Conservation (phyloP, 345 rosid genomes). For the Pugionium dolabratum region DNA sequence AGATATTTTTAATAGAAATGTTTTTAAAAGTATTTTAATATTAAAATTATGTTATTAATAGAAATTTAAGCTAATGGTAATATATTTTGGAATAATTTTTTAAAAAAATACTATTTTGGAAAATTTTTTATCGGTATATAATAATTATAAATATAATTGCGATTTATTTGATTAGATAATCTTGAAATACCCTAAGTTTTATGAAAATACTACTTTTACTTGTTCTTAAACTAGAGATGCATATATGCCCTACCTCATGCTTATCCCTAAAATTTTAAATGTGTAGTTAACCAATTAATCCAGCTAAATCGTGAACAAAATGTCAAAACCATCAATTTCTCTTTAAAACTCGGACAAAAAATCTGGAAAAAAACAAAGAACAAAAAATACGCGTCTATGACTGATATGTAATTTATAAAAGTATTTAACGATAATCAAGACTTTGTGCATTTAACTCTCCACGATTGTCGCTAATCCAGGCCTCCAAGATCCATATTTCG, state of each 20-base stretch:
- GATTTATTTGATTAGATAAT: no score
- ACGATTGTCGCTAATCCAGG: constrained; percentile 43
- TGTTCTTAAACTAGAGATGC: not conserved
- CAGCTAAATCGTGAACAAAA: not conserved
- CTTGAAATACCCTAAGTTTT: not conserved
- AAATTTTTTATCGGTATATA: no score
- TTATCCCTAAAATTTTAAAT: not conserved
- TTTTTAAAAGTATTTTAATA: no score
- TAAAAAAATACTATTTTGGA: no score
- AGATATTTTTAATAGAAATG: no score
- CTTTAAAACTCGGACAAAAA: constrained; percentile 28
- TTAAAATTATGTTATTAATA: no score
- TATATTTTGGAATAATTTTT: no score
- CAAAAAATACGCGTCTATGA: constrained; percentile 16
- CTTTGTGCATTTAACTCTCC: constrained; percentile 32
- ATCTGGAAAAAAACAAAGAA: not conserved
- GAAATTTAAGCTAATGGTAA: no score
- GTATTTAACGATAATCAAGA: constrained; percentile 11
- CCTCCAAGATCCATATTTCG: constrained; percentile 40
- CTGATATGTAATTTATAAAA: not conserved
- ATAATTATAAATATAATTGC: no score
- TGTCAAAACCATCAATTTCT: constrained; percentile 28
- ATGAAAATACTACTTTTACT: not conserved
- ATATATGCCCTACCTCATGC: not conserved
- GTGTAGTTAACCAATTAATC: not conserved